phyloP scores from a whole-genome alignment of 306 rosid species.

The Elaeagnus macrophylla region DNA sequence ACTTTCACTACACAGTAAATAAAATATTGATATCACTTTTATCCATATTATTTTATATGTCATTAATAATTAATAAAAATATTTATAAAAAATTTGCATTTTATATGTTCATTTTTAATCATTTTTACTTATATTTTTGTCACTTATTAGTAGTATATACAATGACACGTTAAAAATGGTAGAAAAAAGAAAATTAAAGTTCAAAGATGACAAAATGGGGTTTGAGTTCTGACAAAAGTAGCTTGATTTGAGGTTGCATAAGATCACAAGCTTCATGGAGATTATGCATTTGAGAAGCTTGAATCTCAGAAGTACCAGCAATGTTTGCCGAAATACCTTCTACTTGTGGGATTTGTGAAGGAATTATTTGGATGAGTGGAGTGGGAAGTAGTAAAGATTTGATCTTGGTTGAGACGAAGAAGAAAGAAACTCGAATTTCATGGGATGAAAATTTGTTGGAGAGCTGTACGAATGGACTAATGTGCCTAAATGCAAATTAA shows the following conservation, averaged over 20 bases:
- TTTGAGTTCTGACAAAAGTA: constrained; percentile 29
- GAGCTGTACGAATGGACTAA: constrained; percentile 33
- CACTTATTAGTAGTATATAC: too few relatives aligned
- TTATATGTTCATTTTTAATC: too few relatives aligned
- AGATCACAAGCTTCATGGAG: constrained; percentile 29
- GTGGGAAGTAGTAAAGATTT: constrained; percentile 23
- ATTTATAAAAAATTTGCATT: too few relatives aligned
- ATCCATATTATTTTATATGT: too few relatives aligned
- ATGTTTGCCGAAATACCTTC: constrained; percentile 12
- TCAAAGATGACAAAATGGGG: constrained; percentile 41
- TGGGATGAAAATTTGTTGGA: constrained; percentile 42
- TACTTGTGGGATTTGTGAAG: constrained; percentile 18
- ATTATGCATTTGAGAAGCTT: constrained; percentile 9
- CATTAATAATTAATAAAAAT: too few relatives aligned
- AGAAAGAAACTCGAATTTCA: constrained; percentile 34
- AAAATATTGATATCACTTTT: too few relatives aligned
- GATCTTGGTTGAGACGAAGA: constrained; percentile 31
- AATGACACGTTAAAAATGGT: too few relatives aligned
- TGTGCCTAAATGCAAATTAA: too few relatives aligned
- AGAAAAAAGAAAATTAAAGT: too few relatives aligned
- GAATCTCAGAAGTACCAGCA: constrained; percentile 29
- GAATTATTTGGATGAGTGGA: constrained; percentile 19
- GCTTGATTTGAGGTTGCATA: constrained; percentile 27
- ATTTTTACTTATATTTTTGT: too few relatives aligned
- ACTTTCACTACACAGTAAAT: too few relatives aligned